Conservation (phyloP, 75 land plant species). For the Selaginella tamariscina region DNA sequence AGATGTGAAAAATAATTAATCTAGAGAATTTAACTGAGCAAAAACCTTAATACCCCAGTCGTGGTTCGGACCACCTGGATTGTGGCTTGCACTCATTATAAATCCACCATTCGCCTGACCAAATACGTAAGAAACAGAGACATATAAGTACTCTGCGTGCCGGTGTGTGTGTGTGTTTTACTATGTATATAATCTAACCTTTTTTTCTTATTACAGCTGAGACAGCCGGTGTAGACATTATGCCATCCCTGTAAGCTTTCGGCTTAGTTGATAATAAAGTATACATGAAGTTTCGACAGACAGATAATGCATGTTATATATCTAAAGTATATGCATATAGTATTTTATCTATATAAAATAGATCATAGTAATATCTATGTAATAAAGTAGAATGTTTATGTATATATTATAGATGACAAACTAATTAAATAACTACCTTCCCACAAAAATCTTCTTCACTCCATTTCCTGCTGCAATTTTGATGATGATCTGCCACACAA, state of each 20-base stretch:
- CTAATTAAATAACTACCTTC: not conserved
- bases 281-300: no score
- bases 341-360: no score
- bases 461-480: conserved; percentile 12
- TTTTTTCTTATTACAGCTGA: conserved; percentile 5
- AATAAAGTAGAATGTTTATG: no score
- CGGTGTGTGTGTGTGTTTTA: not conserved
- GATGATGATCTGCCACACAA: not conserved
- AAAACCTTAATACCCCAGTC: conserved; percentile 5
- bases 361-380: no score
- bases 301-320: no score
- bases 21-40: not conserved
- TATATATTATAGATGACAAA: no score
- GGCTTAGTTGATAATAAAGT: not conserved
- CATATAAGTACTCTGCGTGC: not conserved
- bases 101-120: conserved; percentile 4
- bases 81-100: conserved; percentile 11
- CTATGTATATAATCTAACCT: not conserved
- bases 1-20: not conserved
- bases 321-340: no score
- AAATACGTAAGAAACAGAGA: not conserved
- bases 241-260: not conserved
- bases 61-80: conserved; percentile 9
- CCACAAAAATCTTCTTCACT: not conserved
- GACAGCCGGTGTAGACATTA: conserved; percentile 2